These are phyloP conservation scores for Candida krabiensis DNA, from an alignment of 805 yeast species.

Conservation along the genomic window DNA sequence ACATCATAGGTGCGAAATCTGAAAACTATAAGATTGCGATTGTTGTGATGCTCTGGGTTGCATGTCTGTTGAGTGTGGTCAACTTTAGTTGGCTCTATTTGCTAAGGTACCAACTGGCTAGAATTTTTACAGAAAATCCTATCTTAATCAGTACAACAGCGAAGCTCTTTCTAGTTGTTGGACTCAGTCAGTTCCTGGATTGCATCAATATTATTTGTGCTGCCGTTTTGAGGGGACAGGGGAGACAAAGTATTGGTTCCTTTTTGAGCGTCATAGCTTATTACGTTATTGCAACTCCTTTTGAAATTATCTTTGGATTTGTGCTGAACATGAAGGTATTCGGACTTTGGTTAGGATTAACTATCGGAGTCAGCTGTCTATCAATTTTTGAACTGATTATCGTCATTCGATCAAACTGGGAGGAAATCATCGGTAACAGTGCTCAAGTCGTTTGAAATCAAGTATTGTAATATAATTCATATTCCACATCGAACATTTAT, in stretches of 20 bases:
- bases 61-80: slow-evolving; percentile 34
- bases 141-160: slow-evolving; percentile 39
- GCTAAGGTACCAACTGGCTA: slow-evolving; percentile 39
- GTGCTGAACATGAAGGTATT: slow-evolving; percentile 37
- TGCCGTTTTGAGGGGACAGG: slow-evolving; percentile 54
- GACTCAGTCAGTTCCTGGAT: slow-evolving; percentile 51
- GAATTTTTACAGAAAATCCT: slow-evolving; percentile 41
- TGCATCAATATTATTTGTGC: slow-evolving; percentile 45
- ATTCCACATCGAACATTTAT: too few relatives aligned
- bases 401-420: slow-evolving; percentile 54
- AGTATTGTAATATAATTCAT: too few relatives aligned
- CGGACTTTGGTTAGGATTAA: slow-evolving; percentile 51
- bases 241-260: slow-evolving; percentile 54
- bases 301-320: slow-evolving; percentile 46
- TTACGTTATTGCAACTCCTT: slow-evolving; percentile 50
- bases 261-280: slow-evolving; percentile 45
- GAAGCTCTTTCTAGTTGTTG: slow-evolving; percentile 44
- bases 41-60: slow-evolving; percentile 36
- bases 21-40: slow-evolving; percentile 36
- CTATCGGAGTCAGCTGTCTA: slow-evolving; percentile 41
- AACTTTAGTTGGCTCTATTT: slow-evolving; percentile 39
- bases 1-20: slow-evolving; percentile 51
- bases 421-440: slow-evolving; percentile 40
- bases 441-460: slow-evolving; percentile 15
- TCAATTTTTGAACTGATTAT: slow-evolving; percentile 41